Base-by-base conservation (phyloP, 2,329 filamentous ascomycete species). In the Juglanconis oblonga region DNA sequence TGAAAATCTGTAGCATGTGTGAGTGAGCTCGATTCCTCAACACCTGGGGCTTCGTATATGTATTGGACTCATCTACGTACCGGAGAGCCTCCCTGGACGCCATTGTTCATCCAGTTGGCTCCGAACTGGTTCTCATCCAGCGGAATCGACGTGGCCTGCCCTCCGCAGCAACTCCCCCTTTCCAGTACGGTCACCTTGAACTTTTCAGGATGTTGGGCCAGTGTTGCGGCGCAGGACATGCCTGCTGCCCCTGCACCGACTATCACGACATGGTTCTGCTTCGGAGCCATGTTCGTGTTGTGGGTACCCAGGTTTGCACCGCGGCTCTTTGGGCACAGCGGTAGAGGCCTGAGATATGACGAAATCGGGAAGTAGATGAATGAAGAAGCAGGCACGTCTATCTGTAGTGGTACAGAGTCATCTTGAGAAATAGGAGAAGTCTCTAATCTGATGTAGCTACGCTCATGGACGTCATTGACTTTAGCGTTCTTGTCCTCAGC, bases 121-220 rank as follows among this genome's bases (percentile, higher is more conserved):
- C 82, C 84, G 67, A 83, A 81, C 62, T 79, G 81, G 42, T 79
- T 67, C 64, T 84, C 79, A 64, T 87, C 80, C 6, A 87, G 67
- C 2, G 79, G 77, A 31, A 86, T 86, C 2, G 83, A 85, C 58
- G 81, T 86, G 0, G 84, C 84, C 68, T 87, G 84, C 1, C 84
- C 84, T 45, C 84, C 84, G 42, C 85, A 84, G 49, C 86, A 82
- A 51, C 81, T 73, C 10, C 80, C 80, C 67, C 77, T 74, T 62
- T 88, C 86, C 29, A 89, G 75, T 13, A 91, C 67, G 0, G 86
- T 89, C 11, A 90, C 79, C 48, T 85, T 81, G 73, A 87, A 90
- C 64, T 81, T 82, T 42, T 88, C 81, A 0, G 83, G 83, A 64
- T 90, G 86, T 52, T 88, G 81, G 51, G 86, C 81, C 33, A 90